These are phyloP conservation scores for Sambucus nigra DNA, from an alignment of 129 eudicot species.

Conservation along the genomic window DNA sequence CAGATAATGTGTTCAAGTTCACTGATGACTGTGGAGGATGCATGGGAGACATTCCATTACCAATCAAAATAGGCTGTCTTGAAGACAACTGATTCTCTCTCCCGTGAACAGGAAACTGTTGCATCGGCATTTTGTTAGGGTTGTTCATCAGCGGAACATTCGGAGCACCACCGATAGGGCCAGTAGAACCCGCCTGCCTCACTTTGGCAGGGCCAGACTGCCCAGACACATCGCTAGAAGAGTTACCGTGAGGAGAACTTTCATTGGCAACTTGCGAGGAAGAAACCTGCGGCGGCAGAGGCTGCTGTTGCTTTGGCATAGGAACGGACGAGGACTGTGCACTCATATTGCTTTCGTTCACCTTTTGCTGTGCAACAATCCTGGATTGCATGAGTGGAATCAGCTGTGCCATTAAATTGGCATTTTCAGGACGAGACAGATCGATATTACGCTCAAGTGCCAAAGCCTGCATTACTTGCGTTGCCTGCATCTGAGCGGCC, in stretches of 20 bases:
- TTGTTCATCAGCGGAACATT: slow-evolving; percentile 29
- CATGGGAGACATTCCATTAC: slow-evolving; percentile 62
- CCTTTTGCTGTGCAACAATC: slow-evolving; percentile 62
- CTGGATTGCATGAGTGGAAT: slow-evolving; percentile 84
- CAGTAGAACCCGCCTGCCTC: slow-evolving; percentile 52
- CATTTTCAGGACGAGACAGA: slow-evolving; percentile 74
- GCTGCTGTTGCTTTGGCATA: no score
- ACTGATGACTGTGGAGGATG: slow-evolving; percentile 53
- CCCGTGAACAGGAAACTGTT: slow-evolving; percentile 46
- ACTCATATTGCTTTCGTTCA: slow-evolving; percentile 45
- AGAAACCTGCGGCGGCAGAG: no score
- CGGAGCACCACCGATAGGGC: slow-evolving; percentile 28
- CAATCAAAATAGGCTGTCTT: slow-evolving; percentile 38
- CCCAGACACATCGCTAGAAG: slow-evolving; percentile 70
- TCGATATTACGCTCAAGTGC: slow-evolving; percentile 89
- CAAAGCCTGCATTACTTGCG: slow-evolving; percentile 84
- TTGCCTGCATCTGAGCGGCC: slow-evolving; percentile 92
- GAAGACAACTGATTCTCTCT: slow-evolving; percentile 56
- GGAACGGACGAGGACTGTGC: no score
- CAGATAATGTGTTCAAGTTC: slow-evolving; percentile 43
- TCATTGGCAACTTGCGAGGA: slow-evolving; percentile 61
- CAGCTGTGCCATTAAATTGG: slow-evolving; percentile 62
- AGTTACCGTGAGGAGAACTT: slow-evolving; percentile 63
- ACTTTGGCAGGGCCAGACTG: slow-evolving; percentile 66
- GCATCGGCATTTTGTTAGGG: slow-evolving; percentile 33